Base-by-base conservation (phyloP, 305 asterid species). In the Striga hermonthica region DNA sequence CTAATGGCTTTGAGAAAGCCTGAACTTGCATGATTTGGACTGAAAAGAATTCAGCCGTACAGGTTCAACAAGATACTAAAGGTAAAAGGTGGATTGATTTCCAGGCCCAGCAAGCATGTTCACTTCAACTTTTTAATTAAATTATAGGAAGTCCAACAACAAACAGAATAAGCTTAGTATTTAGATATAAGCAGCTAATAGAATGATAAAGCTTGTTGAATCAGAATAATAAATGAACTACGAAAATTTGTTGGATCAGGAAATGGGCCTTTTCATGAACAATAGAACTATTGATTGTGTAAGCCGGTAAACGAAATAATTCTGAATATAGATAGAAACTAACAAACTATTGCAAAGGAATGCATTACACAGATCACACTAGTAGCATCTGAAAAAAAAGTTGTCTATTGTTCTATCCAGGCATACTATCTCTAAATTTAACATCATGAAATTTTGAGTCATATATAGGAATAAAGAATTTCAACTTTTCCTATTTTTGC, bases 121-220 rank as follows among this genome's bases (percentile, higher is more conserved):
- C 36, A 28, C 65, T 38, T 52, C 57, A 45, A 66, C 65, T 50
- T 64, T 44, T 28, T 56, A 7, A 55, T 64, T 35, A 65, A 41
- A 44, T 4, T 47, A 65, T 40, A 60, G 8, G 13, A 47, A 47
- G 4, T 7, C 50, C n/a, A 49, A 41, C n/a, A 12, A 50, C 40
- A 39, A 47, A 52, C 34, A 14, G 60, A 47, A 57, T 6, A 44
- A 48, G 56, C 50, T 22, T 39, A 50, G 31, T 7, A 28, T 65
- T 55, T 28, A 54, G 14, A 22, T 9, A 28, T 22, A 34, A 35
- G 9, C 60, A 10, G n/a, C 6, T 9, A 56, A 31, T 1, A 56
- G 14, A 10, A 31, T 58, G 63, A 38, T 58, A 8, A 38, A n/a
- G 15, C 9, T 6, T 11, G 38, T 36, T 69, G 67, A 31, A 48